Evolutionary conservation across 1,284 basidiomycete genomes (phyloP), one percentile per base, ranked within the genome.

Genomic region (Laetiporus sulphureus): DNA sequence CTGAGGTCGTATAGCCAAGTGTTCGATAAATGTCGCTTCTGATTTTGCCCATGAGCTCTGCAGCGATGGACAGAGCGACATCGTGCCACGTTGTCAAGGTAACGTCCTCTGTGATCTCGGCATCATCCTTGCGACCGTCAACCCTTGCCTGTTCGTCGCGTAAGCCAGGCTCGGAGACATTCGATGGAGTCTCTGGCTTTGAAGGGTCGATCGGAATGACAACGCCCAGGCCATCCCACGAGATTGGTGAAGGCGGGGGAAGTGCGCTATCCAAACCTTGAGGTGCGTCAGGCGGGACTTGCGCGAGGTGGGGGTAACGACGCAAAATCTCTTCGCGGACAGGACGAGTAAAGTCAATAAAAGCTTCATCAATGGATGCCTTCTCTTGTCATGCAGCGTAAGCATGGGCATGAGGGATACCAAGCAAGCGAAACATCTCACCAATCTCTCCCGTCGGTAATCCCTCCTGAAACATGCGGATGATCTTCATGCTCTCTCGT

Each of bases 1-100:
- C 95, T 35, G 91, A 94, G 38, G 91, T 96, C 5, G 92, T 93
- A 57, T 99, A 99, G 13, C 91, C 89, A 18, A 99, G 70, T 53
- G 79, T 74, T 21, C 70, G 66, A 40, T 75, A 70, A 3, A 98
- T 81, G 44, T 83, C 80, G 47, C 69, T 68, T 49, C 88, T 73
- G 32, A 85, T 77, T 40, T 75, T 78, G n/a, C 72, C 67, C 83
- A 97, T 95, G 30, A 95, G 62, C 59, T 92, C 89, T 4, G 92
- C 92, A 2, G 83, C 95, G 35, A 96, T 81, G 1, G 84, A 86
- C 29, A 99, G 65, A 0, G 91, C 91, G 36, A 97, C 77, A 63
- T 99, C 96, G 45, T 92, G 87, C 96, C 96, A 99, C 2, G 85
- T 79, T 2, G 61, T 61, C 1, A 53, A 44, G n/a, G n/a, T n/a